Conservation (phyloP, 306 rosid species). For the Trichosanthes cucumerina region DNA sequence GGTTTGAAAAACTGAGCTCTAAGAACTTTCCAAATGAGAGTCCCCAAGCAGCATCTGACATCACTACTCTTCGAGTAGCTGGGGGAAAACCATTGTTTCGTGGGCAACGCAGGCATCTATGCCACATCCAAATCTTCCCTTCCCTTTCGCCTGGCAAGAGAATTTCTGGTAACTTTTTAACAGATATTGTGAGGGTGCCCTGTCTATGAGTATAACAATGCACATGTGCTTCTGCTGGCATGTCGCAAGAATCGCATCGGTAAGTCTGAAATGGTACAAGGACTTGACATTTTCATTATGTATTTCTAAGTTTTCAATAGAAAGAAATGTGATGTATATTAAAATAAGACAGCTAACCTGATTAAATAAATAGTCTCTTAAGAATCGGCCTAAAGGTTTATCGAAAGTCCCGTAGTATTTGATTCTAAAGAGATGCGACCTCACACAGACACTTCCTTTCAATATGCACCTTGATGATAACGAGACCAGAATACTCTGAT, state of each 20-base stretch:
- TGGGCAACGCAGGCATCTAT: conserved; percentile 92
- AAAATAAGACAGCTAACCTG: conserved; percentile 43
- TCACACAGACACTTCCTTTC: conserved; percentile 95
- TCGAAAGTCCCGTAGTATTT: conserved; percentile 93
- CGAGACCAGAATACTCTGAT: conserved; percentile 95
- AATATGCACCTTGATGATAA: conserved; percentile 86
- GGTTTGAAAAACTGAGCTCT: conserved; percentile 99
- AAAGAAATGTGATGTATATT: background rate
- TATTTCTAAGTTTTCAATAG: background rate
- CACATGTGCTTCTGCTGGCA: conserved; percentile 99
- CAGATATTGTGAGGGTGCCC: conserved; percentile 96
- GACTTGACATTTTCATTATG: background rate
- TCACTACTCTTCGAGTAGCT: conserved; percentile 83
- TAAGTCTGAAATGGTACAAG: conserved; percentile 43
- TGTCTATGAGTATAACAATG: conserved; percentile 94
- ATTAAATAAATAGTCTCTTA: conserved; percentile 85
- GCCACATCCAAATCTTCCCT: conserved; percentile 99
- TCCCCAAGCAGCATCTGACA: conserved; percentile 99
- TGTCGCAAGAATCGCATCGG: conserved; percentile 67
- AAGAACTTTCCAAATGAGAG: conserved; percentile 95
- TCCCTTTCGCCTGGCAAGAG: conserved; percentile 87
- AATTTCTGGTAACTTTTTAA: conserved; percentile 61
- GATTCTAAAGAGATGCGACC: conserved; percentile 90
- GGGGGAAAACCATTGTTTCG: conserved; percentile 83
- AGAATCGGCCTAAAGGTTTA: conserved; percentile 86